Conservation (phyloP, 108 stramenopile genomes). For the Stephanodiscus triporus region DNA sequence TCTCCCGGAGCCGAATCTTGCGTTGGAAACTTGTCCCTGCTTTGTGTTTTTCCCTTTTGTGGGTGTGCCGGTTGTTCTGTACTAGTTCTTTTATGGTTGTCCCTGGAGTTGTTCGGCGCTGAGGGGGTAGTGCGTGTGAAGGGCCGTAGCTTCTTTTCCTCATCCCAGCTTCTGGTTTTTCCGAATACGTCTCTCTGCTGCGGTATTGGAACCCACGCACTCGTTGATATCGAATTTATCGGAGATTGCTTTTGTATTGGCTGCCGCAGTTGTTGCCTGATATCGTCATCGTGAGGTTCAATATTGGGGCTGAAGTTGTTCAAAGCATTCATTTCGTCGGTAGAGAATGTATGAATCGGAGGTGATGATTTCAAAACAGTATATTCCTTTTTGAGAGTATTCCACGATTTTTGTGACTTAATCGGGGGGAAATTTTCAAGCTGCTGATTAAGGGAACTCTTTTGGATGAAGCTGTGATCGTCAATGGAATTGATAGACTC, state of each 20-base stretch:
- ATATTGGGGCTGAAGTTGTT: background rate
- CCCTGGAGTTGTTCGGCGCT: background rate
- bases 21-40: conserved; percentile 15
- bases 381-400: conserved; percentile 7
- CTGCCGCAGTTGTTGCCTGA: background rate
- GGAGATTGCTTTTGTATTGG: background rate
- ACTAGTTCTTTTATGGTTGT: background rate
- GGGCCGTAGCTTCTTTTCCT: background rate
- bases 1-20: conserved; percentile 25
- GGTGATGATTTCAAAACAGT: background rate
- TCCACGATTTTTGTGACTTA: conserved; percentile 3
- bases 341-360: background rate
- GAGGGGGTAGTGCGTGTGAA: background rate
- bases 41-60: background rate
- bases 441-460: background rate
- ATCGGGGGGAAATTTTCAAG: background rate
- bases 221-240: background rate
- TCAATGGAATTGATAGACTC: background rate
- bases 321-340: too few relatives aligned
- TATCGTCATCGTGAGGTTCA: background rate
- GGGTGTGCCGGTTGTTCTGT: background rate
- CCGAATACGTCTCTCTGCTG: background rate
- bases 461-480: conserved; percentile 1
- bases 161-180: background rate
- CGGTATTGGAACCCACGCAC: background rate